Evolutionary conservation across 108 stramenopile species (phyloP).

Genomic region (Nitzschia palea): DNA sequence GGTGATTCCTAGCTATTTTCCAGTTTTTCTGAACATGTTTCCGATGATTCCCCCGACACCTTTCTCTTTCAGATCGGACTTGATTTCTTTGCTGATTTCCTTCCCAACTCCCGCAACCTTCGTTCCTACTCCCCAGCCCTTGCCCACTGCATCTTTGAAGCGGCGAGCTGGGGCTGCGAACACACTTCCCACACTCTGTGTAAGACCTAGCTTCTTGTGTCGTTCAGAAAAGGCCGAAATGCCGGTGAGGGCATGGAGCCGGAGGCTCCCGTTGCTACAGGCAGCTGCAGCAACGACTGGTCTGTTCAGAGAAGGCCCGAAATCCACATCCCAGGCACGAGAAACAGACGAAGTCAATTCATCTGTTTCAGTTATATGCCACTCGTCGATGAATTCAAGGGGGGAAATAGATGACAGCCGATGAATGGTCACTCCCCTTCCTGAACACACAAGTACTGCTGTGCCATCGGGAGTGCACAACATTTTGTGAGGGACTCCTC

Average conservation of each 20-base stretch:
- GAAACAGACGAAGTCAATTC: constrained; percentile 36
- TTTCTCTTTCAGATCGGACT: constrained; percentile 49
- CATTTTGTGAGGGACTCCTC: constrained; percentile 73
- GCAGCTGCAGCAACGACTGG: constrained; percentile 86
- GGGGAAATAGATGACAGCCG: constrained; percentile 73
- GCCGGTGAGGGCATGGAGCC: constrained; percentile 84
- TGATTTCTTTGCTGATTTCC: constrained; percentile 76
- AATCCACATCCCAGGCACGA: constrained; percentile 74
- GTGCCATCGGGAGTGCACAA: constrained; percentile 72
- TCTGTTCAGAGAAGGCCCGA: constrained; percentile 81
- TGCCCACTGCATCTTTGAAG: constrained; percentile 73
- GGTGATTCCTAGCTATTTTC: constrained; percentile 2
- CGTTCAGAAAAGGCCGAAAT: constrained; percentile 79
- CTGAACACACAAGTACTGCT: constrained; percentile 78
- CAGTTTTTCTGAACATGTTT: constrained; percentile 45
- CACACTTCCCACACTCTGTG: constrained; percentile 63
- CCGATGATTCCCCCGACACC: constrained; percentile 57
- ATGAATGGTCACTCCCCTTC: constrained; percentile 75
- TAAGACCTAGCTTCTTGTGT: constrained; percentile 41
- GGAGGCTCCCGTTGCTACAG: constrained; percentile 75
- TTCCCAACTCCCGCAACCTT: constrained; percentile 75
- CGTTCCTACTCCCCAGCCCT: constrained; percentile 66
- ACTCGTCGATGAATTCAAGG: constrained; percentile 77
- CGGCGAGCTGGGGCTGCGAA: constrained; percentile 72
- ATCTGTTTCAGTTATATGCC: constrained; percentile 72